phyloP scores from a whole-genome alignment of 257 asterid genomes.

The Marsdenia floribunda region DNA sequence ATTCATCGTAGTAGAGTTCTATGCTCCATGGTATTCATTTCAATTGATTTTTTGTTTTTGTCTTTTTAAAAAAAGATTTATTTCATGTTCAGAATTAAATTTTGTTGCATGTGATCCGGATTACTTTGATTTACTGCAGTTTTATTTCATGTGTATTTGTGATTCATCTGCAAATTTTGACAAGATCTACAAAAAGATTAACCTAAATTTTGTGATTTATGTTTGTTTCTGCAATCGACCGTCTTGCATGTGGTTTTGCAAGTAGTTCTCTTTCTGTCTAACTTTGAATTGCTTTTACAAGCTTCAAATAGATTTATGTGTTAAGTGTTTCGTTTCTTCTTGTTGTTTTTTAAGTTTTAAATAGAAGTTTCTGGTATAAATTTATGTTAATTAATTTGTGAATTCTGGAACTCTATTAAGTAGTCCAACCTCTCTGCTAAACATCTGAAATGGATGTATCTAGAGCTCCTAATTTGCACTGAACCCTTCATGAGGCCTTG shows the following conservation, averaged over 20 bases:
- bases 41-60: neutral
- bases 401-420: neutral
- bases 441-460: neutral
- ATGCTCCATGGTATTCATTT: constrained; percentile 62
- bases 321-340: too few relatives aligned
- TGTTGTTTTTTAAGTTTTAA: too few relatives aligned
- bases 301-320: neutral
- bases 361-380: neutral
- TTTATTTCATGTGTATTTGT: neutral
- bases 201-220: neutral
- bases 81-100: neutral
- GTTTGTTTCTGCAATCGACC: neutral
- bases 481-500: neutral
- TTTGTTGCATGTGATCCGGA: neutral
- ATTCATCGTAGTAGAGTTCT: constrained; percentile 75
- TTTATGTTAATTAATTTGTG: neutral
- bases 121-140: neutral
- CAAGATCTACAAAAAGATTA: neutral
- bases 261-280: neutral
- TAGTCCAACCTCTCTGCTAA: neutral
- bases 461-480: neutral
- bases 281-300: neutral
- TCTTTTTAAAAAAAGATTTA: neutral
- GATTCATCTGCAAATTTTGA: neutral
- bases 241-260: neutral